phyloP scores from a whole-genome alignment of 78 protist species.

The Speleostelium caveatum region DNA sequence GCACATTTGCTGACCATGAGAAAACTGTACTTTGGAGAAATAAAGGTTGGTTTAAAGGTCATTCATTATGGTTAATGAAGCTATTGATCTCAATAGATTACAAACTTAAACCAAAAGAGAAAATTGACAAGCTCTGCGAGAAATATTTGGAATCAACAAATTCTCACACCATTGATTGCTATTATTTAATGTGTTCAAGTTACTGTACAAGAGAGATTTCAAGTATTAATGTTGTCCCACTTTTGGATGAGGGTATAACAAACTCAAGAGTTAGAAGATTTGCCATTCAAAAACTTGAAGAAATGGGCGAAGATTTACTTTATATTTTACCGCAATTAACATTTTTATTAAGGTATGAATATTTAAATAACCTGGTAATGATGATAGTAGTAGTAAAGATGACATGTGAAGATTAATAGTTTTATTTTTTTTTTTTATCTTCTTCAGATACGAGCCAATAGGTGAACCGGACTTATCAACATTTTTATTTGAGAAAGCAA shows the following conservation, averaged over 20 bases:
- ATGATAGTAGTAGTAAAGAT: too few species aligned
- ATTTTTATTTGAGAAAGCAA: constrained; percentile 21
- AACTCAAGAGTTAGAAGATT: constrained; percentile 7
- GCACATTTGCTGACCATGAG: constrained; percentile 9
- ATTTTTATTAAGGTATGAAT: constrained; percentile 44
- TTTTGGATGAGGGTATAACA: constrained; percentile 35
- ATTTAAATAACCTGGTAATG: background rate
- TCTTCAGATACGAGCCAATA: constrained; percentile 24
- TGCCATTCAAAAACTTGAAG: constrained; percentile 19
- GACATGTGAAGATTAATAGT: too few species aligned
- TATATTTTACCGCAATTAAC: constrained; percentile 53
- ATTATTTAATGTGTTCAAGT: constrained; percentile 58
- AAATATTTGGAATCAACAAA: too few species aligned
- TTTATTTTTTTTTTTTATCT: background rate
- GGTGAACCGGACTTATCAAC: constrained; percentile 3
- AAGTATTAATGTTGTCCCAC: constrained; percentile 34
- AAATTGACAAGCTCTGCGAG: background rate
- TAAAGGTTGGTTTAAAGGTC: constrained; percentile 25
- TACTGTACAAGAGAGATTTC: constrained; percentile 19
- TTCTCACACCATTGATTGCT: background rate
- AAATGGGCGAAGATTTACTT: background rate
- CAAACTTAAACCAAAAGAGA: background rate
- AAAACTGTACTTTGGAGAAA: constrained; percentile 64
- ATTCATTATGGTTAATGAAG: constrained; percentile 62
- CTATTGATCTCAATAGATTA: constrained; percentile 46